These are phyloP conservation scores for Balakata baccata DNA, from an alignment of 345 rosid species.

Conservation along the genomic window DNA sequence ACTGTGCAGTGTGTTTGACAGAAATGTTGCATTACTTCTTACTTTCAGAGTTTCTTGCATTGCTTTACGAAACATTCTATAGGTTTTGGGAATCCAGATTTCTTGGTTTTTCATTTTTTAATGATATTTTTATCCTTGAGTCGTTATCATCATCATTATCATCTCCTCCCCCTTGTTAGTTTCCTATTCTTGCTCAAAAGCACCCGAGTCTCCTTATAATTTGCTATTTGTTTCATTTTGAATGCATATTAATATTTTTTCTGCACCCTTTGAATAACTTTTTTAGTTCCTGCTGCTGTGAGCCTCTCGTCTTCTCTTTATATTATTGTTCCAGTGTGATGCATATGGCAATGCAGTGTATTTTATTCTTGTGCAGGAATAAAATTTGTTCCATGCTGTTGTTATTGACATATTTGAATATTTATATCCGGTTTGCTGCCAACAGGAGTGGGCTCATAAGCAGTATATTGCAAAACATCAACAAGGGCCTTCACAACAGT, in stretches of 20 bases:
- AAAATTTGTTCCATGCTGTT: neutral
- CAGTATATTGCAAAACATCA: constrained; percentile 87
- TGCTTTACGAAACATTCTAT: no score
- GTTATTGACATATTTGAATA: neutral
- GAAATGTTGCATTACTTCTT: neutral
- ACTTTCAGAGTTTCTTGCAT: neutral
- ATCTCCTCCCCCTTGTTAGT: no score
- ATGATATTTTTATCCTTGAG: no score
- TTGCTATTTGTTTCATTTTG: neutral
- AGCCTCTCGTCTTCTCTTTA: neutral
- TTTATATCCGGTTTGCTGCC: constrained; percentile 17
- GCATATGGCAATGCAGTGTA: neutral
- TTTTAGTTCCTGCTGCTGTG: neutral
- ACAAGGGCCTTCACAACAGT: constrained; percentile 84
- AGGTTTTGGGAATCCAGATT: no score
- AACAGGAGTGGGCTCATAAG: constrained; percentile 96
- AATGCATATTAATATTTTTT: neutral
- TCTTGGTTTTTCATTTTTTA: no score
- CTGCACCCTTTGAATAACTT: neutral
- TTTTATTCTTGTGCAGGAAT: neutral
- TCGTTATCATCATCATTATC: no score
- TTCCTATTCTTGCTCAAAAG: no score
- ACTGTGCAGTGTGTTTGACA: neutral
- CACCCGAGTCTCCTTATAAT: no score
- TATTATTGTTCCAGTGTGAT: neutral